These are phyloP conservation scores for Leishmania braziliensis DNA, from an alignment of 208 protist species.

Conservation along the genomic window DNA sequence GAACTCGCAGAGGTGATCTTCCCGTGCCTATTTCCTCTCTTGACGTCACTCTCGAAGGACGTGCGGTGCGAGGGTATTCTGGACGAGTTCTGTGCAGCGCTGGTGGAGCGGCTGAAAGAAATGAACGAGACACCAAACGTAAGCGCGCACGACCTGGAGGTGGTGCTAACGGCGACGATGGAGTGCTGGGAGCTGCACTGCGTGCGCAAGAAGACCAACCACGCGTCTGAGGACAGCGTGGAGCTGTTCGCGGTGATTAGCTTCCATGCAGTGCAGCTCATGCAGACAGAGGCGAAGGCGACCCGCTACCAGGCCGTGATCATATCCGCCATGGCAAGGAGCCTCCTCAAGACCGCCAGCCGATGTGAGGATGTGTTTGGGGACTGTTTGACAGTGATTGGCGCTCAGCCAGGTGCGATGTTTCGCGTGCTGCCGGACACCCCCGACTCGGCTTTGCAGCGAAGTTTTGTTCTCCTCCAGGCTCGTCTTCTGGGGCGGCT, in stretches of 20 bases:
- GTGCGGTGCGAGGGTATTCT: slow-evolving; percentile 51
- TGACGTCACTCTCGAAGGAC: slow-evolving; percentile 81
- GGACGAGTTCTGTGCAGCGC: slow-evolving; percentile 79
- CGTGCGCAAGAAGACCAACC: slow-evolving; percentile 56
- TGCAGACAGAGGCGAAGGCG: slow-evolving; percentile 39
- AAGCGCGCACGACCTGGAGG: slow-evolving; percentile 53
- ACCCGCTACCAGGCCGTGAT: slow-evolving; percentile 38
- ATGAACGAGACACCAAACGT: slow-evolving; percentile 66
- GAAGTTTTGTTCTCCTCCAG: slow-evolving; percentile 45
- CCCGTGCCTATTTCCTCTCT: slow-evolving; percentile 75
- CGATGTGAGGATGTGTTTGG: slow-evolving; percentile 53
- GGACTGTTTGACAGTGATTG: slow-evolving; percentile 51
- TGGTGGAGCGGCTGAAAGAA: slow-evolving; percentile 64
- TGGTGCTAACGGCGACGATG: slow-evolving; percentile 65
- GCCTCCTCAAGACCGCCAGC: slow-evolving; percentile 48
- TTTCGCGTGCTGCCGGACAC: slow-evolving; percentile 40
- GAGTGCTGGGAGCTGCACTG: slow-evolving; percentile 88
- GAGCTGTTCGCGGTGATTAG: slow-evolving; percentile 77
- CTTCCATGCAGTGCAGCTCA: slow-evolving; percentile 40
- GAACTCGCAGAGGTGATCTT: slow-evolving; percentile 80
- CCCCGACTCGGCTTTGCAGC: slow-evolving; percentile 8
- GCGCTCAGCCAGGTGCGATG: slow-evolving; percentile 23
- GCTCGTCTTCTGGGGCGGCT: slow-evolving; percentile 45
- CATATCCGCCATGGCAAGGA: slow-evolving; percentile 32
- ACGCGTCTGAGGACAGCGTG: slow-evolving; percentile 42